Evolutionary conservation across 106 monocot genomes (phyloP), one percentile per base, ranked within the genome.

Genomic region (Dioscorea zingiberensis): DNA sequence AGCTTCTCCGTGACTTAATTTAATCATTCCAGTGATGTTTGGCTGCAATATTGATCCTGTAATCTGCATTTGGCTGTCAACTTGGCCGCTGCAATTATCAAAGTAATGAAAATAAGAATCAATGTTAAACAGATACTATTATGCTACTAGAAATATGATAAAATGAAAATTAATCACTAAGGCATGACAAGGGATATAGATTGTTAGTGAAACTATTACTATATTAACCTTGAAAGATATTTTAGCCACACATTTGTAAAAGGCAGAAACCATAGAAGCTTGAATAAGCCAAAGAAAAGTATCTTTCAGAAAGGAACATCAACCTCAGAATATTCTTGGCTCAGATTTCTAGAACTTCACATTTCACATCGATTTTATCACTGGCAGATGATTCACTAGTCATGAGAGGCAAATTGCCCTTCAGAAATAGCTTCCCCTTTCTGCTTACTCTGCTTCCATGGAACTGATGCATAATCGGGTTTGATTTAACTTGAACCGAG

Each of bases 1-100:
- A 61, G 98, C 98, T 83, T 98, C 98, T n/a, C 98, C 98, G 67
- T 89, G 98, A 67, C 98, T 98, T 70, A 98, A 73, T 62, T 87
- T 84, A 55, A 93, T 84, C 79, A 78, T 84, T 70, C 98, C 98
- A 73, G 92, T 89, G 30, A 98, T 84, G 53, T 89, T 89, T 74
- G 98, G 98, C 46, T 87, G 89, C 81, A 89, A 62, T 67, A 98
- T 92, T 18, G 98, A 98, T 44, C 98, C 92, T 26, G 56, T 77
- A 60, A 98, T 86, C 68, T 86, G 98, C 75, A 98, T 69, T 66
- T 93, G 84, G 65, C 92, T 93, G 58, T 98, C 98, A 56, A 98
- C 98, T 76, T 93, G 98, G 38, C 93, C 98, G 78, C 98, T 98
- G 81, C 10, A 10, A 38, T 38, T 1, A 38, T 38, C 10, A 38